Conservation (phyloP, 805 yeast species). For the Candida michaelii region DNA sequence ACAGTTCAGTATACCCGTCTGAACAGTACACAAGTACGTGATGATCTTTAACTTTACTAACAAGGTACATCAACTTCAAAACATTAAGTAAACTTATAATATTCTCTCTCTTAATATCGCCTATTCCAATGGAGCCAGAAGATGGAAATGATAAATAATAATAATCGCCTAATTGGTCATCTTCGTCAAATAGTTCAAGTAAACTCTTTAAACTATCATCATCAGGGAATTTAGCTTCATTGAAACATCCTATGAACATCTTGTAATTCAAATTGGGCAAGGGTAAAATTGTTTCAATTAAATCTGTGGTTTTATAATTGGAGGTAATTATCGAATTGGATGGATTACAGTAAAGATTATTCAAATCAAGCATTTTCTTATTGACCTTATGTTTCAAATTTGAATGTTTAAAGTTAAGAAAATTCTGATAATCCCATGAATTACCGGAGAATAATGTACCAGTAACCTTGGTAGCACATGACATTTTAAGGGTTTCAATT, state of each 20-base stretch:
- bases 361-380: constrained; percentile 8
- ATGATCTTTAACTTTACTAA: constrained; percentile 28
- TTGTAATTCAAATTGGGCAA: constrained; percentile 57
- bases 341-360: constrained; percentile 45
- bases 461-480: constrained; percentile 64
- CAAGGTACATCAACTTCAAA: constrained; percentile 61
- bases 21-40: constrained; percentile 69
- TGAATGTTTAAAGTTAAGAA: constrained; percentile 19
- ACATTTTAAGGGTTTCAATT: constrained; percentile 80
- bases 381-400: constrained; percentile 10
- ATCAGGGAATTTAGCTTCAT: constrained; percentile 56
- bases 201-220: constrained; percentile 35
- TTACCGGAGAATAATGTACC: constrained; percentile 80
- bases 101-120: constrained; percentile 63
- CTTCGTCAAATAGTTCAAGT: constrained; percentile 6
- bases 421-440: constrained; percentile 62
- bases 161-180: constrained; percentile 17
- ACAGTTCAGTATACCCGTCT: constrained; percentile 91
- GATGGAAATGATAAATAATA: constrained; percentile 68
- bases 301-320: constrained; percentile 20
- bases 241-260: constrained; percentile 57
- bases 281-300: constrained; percentile 28
- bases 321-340: constrained; percentile 49
- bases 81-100: constrained; percentile 64
- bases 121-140: constrained; percentile 78